These are phyloP conservation scores for Endoconidiophora polonica DNA, from an alignment of 2,329 filamentous ascomycete genomes.

Conservation along the genomic window DNA sequence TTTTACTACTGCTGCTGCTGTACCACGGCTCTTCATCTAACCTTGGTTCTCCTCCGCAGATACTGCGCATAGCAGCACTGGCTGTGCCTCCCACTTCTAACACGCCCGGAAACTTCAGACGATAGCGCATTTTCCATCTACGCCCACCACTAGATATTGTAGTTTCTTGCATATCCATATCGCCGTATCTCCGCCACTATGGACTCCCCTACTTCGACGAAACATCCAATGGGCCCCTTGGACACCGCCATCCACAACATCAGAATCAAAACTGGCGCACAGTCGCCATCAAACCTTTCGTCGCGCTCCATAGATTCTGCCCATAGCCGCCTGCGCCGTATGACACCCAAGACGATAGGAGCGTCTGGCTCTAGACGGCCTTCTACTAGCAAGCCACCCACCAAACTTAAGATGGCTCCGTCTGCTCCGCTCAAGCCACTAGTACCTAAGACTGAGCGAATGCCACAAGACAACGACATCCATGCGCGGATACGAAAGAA, in stretches of 20 bases:
- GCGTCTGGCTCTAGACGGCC: background rate
- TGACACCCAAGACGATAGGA: slow-evolving; percentile 1
- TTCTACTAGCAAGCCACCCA: background rate
- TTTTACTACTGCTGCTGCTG: too few relatives aligned
- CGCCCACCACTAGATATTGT: too few relatives aligned
- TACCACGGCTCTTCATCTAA: too few relatives aligned
- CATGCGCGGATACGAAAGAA: slow-evolving; percentile 30
- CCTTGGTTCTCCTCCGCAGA: too few relatives aligned
- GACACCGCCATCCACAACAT: slow-evolving; percentile 3
- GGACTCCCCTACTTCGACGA: background rate
- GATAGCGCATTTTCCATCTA: too few relatives aligned
- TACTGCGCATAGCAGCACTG: too few relatives aligned
- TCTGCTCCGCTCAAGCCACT: slow-evolving; percentile 13
- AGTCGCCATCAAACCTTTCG: slow-evolving; percentile 3
- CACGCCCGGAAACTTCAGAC: too few relatives aligned
- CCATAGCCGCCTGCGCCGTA: slow-evolving; percentile 8
- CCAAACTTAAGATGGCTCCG: slow-evolving; percentile 11
- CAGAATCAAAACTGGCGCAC: slow-evolving; percentile 5
- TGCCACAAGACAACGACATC: slow-evolving; percentile 24
- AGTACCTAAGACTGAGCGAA: slow-evolving; percentile 23
- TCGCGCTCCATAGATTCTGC: slow-evolving; percentile 9
- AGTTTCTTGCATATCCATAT: too few relatives aligned
- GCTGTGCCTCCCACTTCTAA: too few relatives aligned
- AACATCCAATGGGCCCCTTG: background rate
- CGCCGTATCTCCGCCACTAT: background rate